Conservation (phyloP, 192 early-diverging fungal species). For the Backusella australiensis region DNA sequence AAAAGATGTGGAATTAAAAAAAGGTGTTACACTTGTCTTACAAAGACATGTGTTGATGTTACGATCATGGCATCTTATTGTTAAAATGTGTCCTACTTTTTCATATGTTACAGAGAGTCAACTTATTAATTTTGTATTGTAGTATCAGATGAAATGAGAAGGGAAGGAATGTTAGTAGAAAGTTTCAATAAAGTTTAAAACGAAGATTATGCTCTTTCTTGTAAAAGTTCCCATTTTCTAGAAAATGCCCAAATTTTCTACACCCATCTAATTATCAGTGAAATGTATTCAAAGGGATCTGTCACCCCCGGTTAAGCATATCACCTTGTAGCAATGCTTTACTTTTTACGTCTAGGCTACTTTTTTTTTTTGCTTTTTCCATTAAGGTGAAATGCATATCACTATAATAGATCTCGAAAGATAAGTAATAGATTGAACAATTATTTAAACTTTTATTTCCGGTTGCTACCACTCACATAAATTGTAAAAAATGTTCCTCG, state of each 20-base stretch:
- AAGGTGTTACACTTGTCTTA: background rate
- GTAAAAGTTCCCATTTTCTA: background rate
- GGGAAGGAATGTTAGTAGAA: background rate
- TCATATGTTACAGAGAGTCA: background rate
- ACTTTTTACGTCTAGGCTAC: background rate
- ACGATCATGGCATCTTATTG: background rate
- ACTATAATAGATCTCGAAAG: background rate
- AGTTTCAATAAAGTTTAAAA: background rate
- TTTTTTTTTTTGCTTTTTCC: background rate
- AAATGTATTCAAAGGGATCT: background rate
- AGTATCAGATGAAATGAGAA: background rate
- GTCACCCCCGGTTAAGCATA: background rate
- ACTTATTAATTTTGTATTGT: background rate
- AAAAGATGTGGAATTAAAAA: background rate
- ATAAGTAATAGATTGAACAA: background rate
- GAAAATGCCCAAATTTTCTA: background rate
- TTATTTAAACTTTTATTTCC: background rate
- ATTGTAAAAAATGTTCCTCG: background rate
- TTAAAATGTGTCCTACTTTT: background rate
- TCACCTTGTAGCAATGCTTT: background rate
- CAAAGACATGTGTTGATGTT: background rate
- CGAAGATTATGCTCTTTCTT: background rate
- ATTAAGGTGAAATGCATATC: background rate
- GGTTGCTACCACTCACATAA: background rate
- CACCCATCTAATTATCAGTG: background rate